A percentile compares a stretch with the other conserved stretches of the same genome.
These are phyloP conservation scores for Cavenderia fasciculata DNA, from an alignment of 78 protist genomes.

Conservation along the genomic window DNA sequence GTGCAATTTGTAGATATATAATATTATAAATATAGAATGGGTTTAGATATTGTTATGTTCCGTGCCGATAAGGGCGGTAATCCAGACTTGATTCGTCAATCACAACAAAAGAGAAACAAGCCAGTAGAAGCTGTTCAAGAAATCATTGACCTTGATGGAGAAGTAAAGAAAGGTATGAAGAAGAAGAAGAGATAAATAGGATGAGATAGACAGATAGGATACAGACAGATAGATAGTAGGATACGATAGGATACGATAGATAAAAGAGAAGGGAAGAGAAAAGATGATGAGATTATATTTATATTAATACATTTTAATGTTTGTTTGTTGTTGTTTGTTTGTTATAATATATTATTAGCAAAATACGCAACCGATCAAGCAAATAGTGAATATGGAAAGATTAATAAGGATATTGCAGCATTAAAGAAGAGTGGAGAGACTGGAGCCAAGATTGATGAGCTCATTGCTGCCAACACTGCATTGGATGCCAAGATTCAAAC, in stretches of 20 bases:
- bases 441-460: constrained; percentile 14
- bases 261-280: too few relatives aligned
- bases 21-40: constrained; percentile 70
- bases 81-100: constrained; percentile 94
- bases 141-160: constrained; percentile 85
- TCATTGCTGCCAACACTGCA: constrained; percentile 21
- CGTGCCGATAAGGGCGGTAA: constrained; percentile 93
- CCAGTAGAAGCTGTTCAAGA: constrained; percentile 86
- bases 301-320: too few relatives aligned
- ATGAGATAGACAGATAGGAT: background rate
- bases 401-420: constrained; percentile 48
- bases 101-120: constrained; percentile 90
- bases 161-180: constrained; percentile 15
- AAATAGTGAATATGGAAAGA: constrained; percentile 27
- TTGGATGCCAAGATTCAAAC: constrained; percentile 40
- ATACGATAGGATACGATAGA: too few relatives aligned
- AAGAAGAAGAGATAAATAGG: background rate
- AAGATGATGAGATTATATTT: too few relatives aligned
- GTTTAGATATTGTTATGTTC: constrained; percentile 93
- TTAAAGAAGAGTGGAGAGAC: constrained; percentile 65
- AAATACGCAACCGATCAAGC: constrained; percentile 40
- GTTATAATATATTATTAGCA: constrained; percentile 34
- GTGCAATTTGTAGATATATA: too few relatives aligned
- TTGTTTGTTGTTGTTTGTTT: too few relatives aligned
- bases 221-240: too few relatives aligned